Evolutionary conservation across 495 filamentous ascomycete genomes (phyloP), one percentile per base, ranked within the genome.

Genomic region (Aspergillus hancockii): DNA sequence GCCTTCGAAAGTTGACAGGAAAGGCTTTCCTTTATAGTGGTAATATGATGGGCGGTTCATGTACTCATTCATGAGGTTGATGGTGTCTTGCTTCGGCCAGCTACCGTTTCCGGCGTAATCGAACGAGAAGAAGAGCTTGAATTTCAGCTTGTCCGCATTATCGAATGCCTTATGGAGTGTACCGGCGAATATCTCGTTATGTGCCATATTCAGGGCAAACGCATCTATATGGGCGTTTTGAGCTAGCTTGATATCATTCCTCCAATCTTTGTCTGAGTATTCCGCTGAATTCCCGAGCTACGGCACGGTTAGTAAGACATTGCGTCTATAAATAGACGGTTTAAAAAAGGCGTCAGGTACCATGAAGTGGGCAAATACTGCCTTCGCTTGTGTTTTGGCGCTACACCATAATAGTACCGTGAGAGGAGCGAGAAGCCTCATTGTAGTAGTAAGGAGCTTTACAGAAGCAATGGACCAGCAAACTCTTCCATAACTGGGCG

Each of bases 1-100:
- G 1, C 86, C 87, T 59, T 90, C 88, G 56, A 91, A 91, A 0
- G 89, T 90, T 1, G 84, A 87, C 21, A 89, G 86, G 13, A 90
- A 77, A 0, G 85, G 79, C 50, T 75, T 73, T 36, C 71, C 73
- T 19, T 83, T 67, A 46, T 84, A 71, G 36, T 75, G 71, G 66
- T 80, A 81, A 61, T 90, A 82, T 1, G 83, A 78, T 5, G 67
- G 14, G 3, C 65, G 73, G 6, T 54, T 47, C 43, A 75, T 80
- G 69, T 84, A 85, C 8, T 72, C 55, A 49, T 85, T 81, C 57
- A 90, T 78, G n/a, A 80, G 72, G 32, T 64, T 57, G 19, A 79
- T 70, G 5, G 89, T 85, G 56, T 81, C 73, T 7, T 71, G 59
- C 8, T 79, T 67, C 0, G 68, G 56, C 87, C 87, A 91, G 23